phyloP scores from a whole-genome alignment of 108 stramenopile genomes.

The Mayamaea pseudoterrestris region DNA sequence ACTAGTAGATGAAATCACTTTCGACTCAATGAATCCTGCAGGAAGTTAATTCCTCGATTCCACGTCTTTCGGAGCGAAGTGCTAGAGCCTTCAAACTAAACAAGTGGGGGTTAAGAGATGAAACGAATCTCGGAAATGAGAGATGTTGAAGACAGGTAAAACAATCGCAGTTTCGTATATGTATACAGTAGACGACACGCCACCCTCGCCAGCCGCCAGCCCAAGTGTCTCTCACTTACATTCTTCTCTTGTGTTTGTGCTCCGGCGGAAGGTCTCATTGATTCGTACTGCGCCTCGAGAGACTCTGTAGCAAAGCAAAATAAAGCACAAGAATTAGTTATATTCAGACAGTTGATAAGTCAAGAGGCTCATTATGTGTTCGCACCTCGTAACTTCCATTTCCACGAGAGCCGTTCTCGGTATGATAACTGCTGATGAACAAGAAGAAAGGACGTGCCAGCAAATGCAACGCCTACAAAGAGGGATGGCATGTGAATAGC shows the following conservation, averaged over 20 bases:
- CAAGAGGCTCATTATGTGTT: no score
- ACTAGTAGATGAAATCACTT: no score
- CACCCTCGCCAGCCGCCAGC: not conserved
- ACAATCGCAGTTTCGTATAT: not conserved
- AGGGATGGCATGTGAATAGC: conserved; percentile 67
- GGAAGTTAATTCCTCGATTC: no score
- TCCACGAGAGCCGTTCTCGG: conserved; percentile 31
- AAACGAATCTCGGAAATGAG: not conserved
- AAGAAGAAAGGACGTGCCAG: conserved; percentile 36
- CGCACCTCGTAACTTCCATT: conserved; percentile 27
- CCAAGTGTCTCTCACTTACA: not conserved
- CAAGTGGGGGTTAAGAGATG: no score
- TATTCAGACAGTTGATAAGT: no score
- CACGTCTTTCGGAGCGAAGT: no score
- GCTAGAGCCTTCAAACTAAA: no score
- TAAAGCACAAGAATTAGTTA: no score
- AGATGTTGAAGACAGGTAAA: not conserved
- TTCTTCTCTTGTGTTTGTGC: not conserved
- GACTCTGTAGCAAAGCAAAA: no score
- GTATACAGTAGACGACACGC: not conserved
- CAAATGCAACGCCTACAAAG: conserved; percentile 35
- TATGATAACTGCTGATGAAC: conserved; percentile 52
- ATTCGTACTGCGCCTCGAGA: no score
- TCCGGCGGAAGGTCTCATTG: no score
- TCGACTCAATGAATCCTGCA: no score